These are phyloP conservation scores for Sarocladiaceae sp. DNA, from an alignment of 2,329 filamentous ascomycete species.

Conservation along the genomic window DNA sequence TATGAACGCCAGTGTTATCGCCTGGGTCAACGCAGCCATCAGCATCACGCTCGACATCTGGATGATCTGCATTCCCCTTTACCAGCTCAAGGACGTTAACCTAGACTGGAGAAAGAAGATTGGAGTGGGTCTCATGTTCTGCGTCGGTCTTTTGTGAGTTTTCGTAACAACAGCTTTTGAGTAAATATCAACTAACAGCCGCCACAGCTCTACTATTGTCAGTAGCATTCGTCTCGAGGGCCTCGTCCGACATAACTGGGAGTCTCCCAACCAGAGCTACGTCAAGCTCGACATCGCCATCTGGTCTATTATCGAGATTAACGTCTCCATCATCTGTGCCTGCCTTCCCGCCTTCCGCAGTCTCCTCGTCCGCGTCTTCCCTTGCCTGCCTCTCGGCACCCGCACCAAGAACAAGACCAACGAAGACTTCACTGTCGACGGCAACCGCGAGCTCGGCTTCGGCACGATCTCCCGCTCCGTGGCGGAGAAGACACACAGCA, in stretches of 20 bases:
- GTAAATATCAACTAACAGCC: background rate
- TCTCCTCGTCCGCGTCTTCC: slow-evolving; percentile 20
- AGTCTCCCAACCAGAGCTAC: slow-evolving; percentile 28
- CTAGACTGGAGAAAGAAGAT: slow-evolving; percentile 42
- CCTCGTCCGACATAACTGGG: slow-evolving; percentile 23
- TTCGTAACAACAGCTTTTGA: background rate
- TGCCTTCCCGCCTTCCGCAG: slow-evolving; percentile 32
- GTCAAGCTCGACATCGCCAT: slow-evolving; percentile 24
- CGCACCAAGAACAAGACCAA: slow-evolving; percentile 31
- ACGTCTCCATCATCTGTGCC: slow-evolving; percentile 31
- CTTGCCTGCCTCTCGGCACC: slow-evolving; percentile 26
- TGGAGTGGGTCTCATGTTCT: slow-evolving; percentile 44
- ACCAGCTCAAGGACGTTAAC: slow-evolving; percentile 34
- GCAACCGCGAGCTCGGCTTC: slow-evolving; percentile 9
- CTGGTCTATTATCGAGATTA: slow-evolving; percentile 34
- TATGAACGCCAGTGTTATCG: slow-evolving; percentile 40
- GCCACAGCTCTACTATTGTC: slow-evolving; percentile 29
- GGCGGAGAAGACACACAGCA: slow-evolving; percentile 8
- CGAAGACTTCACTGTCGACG: slow-evolving; percentile 25
- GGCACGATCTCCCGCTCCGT: slow-evolving; percentile 11
- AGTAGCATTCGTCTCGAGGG: slow-evolving; percentile 30
- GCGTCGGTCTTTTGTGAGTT: slow-evolving; percentile 39
- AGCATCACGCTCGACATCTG: slow-evolving; percentile 46
- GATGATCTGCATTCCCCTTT: slow-evolving; percentile 45
- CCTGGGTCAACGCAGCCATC: slow-evolving; percentile 45